phyloP scores from a whole-genome alignment of 2,329 filamentous ascomycete genomes.

The Botrytis medusae region DNA sequence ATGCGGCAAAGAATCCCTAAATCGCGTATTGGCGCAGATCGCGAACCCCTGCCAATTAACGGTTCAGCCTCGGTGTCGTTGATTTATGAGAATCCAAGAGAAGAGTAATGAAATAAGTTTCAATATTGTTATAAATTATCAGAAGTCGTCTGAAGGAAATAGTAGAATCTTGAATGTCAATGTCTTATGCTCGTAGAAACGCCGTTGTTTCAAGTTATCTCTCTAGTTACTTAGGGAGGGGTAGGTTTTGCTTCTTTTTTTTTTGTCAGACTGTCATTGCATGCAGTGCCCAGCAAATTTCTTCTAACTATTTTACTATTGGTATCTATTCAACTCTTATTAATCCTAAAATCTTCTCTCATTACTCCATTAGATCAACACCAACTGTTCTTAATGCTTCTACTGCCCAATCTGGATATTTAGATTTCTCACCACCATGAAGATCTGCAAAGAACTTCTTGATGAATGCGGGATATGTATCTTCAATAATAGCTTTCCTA shows the following conservation, averaged over 20 bases:
- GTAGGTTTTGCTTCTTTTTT: neutral
- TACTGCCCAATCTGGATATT: conserved; percentile 82
- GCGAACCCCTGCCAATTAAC: conserved; percentile 11
- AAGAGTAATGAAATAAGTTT: neutral
- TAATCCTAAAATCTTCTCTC: neutral
- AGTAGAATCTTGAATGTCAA: neutral
- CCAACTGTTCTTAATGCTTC: conserved; percentile 76
- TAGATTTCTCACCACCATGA: conserved; percentile 61
- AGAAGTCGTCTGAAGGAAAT: neutral
- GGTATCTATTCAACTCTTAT: conserved; percentile 17
- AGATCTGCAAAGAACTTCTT: conserved; percentile 73
- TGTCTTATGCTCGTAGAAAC: neutral
- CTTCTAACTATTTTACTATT: conserved; percentile 2
- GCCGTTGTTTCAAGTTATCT: conserved; percentile 10
- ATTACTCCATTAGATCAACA: conserved; percentile 61
- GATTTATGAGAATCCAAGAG: neutral
- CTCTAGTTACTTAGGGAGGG: neutral
- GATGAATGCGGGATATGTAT: conserved; percentile 76
- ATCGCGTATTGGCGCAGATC: conserved; percentile 8
- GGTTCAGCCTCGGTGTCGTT: conserved; percentile 7
- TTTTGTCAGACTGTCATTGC: neutral
- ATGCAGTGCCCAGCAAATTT: neutral
- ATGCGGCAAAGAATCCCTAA: neutral
- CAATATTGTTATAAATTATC: neutral
- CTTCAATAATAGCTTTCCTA: conserved; percentile 76